Base-by-base conservation (phyloP, 805 yeast genomes). In the Candida railenensis region DNA sequence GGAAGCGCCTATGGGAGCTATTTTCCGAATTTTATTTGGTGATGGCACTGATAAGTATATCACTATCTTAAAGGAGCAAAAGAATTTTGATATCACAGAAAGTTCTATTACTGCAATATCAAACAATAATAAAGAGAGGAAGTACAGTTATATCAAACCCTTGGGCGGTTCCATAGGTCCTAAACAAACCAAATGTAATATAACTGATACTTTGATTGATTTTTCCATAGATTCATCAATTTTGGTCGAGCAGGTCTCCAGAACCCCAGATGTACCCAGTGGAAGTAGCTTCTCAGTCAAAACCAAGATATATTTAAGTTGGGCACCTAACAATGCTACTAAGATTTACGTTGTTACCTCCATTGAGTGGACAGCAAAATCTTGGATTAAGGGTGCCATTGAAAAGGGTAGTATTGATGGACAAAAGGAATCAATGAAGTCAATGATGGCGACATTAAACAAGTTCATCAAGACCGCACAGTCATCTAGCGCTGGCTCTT, bases 231-330 rank as follows among this genome's bases (percentile, higher is more conserved):
- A 76, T 4, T 66, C 70, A 21, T 66, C 61, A 47, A 70, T 82
- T 19, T 68, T 72, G 25, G 79, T 82, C 2, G 71, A 76, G 2
- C 87, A 84, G 52, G 61, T 71, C 1, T 82, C 90, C 0, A 77
- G 74, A 42, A 83, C 89, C 0, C 95, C 94, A 0, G 94, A 87
- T 66, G 89, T 87, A n/a, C 95, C 95, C 0, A 81, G 87, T 30
- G 94, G 95, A 5, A 76, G 72, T 51, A 71, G 85, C 0, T 87
- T 87, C 53, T 72, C 75, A 40, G 85, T 85, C 2, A 71, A 74
- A 44, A 83, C 94, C 1, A 69, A 73, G 22, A 73, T 77, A 32
- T 75, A 74, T 53, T 63, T 85, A 4, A 71, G 80, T 9, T 87
- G 95, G 94, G 87, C 76, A 3, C 69, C 67, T 2, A 72, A 74